Evolutionary conservation across 805 yeast genomes (phyloP).

Genomic region (Kuraishia cidri): DNA sequence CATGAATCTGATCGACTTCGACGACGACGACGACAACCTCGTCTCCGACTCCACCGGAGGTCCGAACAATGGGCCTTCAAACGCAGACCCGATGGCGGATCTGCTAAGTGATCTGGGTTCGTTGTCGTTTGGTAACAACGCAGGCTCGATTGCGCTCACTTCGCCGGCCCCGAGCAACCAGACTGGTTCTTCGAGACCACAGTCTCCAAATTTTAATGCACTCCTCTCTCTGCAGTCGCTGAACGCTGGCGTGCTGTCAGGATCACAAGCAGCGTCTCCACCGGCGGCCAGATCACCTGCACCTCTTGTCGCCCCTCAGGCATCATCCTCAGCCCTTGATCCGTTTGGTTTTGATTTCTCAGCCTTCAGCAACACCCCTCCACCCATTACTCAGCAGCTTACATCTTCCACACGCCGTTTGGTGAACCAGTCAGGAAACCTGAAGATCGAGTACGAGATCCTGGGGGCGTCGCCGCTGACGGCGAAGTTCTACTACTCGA

Average conservation of each 20-base stretch:
- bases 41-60: conserved; percentile 13
- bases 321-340: conserved; percentile 11
- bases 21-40: conserved; percentile 53
- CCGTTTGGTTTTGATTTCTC: conserved; percentile 24
- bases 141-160: conserved; percentile 5
- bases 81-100: conserved; percentile 43
- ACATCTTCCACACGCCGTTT: no score
- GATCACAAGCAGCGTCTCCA: conserved; percentile 1
- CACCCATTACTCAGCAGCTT: no score
- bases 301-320: conserved; percentile 3
- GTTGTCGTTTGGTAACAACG: conserved; percentile 36
- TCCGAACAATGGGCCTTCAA: conserved; percentile 28
- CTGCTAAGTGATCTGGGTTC: conserved; percentile 64
- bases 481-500: conserved; percentile 18
- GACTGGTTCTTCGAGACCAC: conserved; percentile 3
- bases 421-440: conserved; percentile 8
- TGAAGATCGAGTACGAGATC: conserved; percentile 16
- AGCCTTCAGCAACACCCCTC: conserved; percentile 5
- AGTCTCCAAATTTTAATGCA: conserved; percentile 1
- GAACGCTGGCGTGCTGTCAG: not conserved
- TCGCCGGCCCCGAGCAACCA: conserved; percentile 7
- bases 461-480: conserved; percentile 12
- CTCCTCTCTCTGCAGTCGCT: not conserved
- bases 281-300: not conserved
- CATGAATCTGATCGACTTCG: conserved; percentile 68